Percentiles rank a stretch among this genome's conserved stretches.
Conservation (phyloP, 2,329 filamentous ascomycete genomes). For the Colletotrichum falcatum region DNA sequence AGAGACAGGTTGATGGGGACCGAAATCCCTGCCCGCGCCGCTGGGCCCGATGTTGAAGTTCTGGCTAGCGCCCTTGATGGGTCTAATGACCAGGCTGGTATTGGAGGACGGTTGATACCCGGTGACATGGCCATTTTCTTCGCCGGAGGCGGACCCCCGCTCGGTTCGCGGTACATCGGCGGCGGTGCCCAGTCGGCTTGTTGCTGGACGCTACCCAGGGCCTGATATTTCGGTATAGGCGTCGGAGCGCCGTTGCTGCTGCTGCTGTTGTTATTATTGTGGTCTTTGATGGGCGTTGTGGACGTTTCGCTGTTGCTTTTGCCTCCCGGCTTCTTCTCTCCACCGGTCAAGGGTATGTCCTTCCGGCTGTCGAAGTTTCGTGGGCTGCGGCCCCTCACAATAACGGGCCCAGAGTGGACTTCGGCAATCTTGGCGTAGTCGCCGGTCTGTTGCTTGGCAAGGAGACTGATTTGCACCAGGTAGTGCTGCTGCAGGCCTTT, state of each 20-base stretch:
- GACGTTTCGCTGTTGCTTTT: conserved; percentile 52
- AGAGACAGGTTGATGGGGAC: conserved; percentile 65
- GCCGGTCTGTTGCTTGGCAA: conserved; percentile 77
- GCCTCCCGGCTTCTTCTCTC: conserved; percentile 60
- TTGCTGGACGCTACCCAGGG: conserved; percentile 52
- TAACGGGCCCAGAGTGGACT: conserved; percentile 91
- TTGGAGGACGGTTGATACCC: conserved; percentile 62
- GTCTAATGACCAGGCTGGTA: conserved; percentile 63
- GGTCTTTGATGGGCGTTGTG: conserved; percentile 43
- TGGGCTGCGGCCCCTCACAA: conserved; percentile 91
- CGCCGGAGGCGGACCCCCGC: conserved; percentile 58
- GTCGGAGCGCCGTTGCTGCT: conserved; percentile 37
- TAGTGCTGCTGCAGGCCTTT: conserved; percentile 98
- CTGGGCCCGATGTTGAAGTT: conserved; percentile 14
- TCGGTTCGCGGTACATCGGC: conserved; percentile 52
- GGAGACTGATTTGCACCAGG: conserved; percentile 84
- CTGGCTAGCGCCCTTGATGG: conserved; percentile 40
- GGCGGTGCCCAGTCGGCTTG: conserved; percentile 60
- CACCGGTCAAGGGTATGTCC: conserved; percentile 78
- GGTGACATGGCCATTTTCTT: conserved; percentile 68
- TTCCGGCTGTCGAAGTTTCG: conserved; percentile 94
- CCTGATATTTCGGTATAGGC: conserved; percentile 45
- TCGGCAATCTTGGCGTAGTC: conserved; percentile 83
- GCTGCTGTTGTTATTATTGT: too few relatives aligned
- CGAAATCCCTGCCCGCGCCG: conserved; percentile 45